Evolutionary conservation across 352 stramenopile genomes (phyloP), one percentile per base, ranked within the genome.

Genomic region (Phytophthora sojae): DNA sequence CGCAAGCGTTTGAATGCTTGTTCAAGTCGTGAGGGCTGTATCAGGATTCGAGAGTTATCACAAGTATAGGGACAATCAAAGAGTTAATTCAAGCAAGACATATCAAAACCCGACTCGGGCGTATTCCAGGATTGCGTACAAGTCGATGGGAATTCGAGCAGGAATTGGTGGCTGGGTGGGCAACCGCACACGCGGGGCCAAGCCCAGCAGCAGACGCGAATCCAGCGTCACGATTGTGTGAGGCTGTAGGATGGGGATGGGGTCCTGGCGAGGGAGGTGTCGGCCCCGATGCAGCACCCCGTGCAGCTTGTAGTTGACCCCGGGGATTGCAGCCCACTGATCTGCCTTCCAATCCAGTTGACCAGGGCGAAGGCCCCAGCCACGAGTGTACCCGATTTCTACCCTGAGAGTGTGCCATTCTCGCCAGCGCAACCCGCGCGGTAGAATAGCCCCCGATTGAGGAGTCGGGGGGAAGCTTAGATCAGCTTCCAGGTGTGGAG

Each of bases 1-100:
- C 75, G 8, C 45, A 73, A 35, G 63, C 67, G 26, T 85, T 82
- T 53, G 32, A 42, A 6, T 39, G 25, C 6, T 69, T 83, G 15
- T 83, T 77, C 70, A 77, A 69, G 53, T 30, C 44, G 39, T 76
- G 58, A 64, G 44, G 44, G 15, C n/a, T 11, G 15, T 44, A n/a
- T 44, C 35, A 44, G 35, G 35, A 44, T n/a, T 44, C 35, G 9
- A 44, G 0, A 44, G 6, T 32, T 0, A 32, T 0, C 29, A 6
- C 29, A 4, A 32, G 29, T 32, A 8, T 32, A 32, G 29, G 29
- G 29, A 32, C 7, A 32, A 32, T 4, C 29, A 32, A 32, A 8
- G 29, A 4, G 29, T 32, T 32, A 32, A 32, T 32, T 32, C 29
- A 32, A 32, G 29, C 29, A 32, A 32, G 29, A 32, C 29, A 0